Conservation (phyloP, 2,329 filamentous ascomycete species). For the Xylaria sp. region DNA sequence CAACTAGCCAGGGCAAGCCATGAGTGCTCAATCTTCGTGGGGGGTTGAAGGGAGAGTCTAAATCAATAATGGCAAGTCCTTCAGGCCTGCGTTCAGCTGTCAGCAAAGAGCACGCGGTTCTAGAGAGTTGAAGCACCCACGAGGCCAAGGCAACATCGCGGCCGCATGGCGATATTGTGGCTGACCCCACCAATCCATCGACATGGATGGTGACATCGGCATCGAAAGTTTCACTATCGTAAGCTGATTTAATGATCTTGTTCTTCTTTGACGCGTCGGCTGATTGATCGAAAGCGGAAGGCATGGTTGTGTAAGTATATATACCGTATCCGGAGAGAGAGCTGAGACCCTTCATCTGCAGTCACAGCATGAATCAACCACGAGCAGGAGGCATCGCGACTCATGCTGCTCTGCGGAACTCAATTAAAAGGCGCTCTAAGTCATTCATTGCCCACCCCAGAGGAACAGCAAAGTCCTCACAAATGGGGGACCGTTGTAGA, state of each 20-base stretch:
- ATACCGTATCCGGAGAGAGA: background rate
- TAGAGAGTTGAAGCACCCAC: slow-evolving; percentile 53
- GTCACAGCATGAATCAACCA: slow-evolving; percentile 24
- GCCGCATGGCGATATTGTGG: slow-evolving; percentile 91
- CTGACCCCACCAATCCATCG: slow-evolving; percentile 83
- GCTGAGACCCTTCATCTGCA: slow-evolving; percentile 25
- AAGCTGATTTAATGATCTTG: slow-evolving; percentile 74
- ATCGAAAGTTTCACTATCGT: slow-evolving; percentile 89
- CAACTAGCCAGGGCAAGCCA: slow-evolving; percentile 91
- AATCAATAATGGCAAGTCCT: slow-evolving; percentile 89
- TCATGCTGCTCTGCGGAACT: slow-evolving; percentile 30
- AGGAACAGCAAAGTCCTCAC: slow-evolving; percentile 1
- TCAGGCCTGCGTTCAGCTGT: slow-evolving; percentile 67
- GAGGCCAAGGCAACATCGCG: slow-evolving; percentile 91
- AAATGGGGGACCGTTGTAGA: background rate
- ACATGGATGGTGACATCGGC: slow-evolving; percentile 86
- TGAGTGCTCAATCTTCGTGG: slow-evolving; percentile 85
- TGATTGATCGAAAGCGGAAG: slow-evolving; percentile 58
- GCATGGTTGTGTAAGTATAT: slow-evolving; percentile 55
- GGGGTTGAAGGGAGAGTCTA: slow-evolving; percentile 88
- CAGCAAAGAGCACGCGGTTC: slow-evolving; percentile 27
- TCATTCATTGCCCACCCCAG: slow-evolving; percentile 16
- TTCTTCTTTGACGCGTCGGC: slow-evolving; percentile 63
- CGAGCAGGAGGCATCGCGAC: slow-evolving; percentile 29
- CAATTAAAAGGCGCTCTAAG: background rate